Base-by-base conservation (phyloP, 2,329 filamentous ascomycete genomes). In the Nothophaeocryptopus gaeumannii region DNA sequence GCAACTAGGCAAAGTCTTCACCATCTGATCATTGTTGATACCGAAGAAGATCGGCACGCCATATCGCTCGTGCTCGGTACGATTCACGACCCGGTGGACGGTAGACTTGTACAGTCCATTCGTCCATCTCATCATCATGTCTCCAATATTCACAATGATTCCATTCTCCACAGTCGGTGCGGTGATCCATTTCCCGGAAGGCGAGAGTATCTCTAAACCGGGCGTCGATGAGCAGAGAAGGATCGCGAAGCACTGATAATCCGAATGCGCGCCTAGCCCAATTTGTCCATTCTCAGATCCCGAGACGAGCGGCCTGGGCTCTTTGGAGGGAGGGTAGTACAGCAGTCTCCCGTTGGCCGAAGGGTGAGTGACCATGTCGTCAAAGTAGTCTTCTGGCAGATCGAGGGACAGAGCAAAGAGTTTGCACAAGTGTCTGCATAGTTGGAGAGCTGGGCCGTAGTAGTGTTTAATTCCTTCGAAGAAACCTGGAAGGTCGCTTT, bases 141-240 rank as follows among this genome's bases (percentile, higher is more conserved):
- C 75, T 1, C 74, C 75, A 31, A 78, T 72, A 51, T 78, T 78
- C 12, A 77, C 73, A 7, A 77, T 72, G 47, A 74, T 74, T 0
- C 69, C 67, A 11, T 71, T 73, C 1, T 66, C 62, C 0, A 74
- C 62, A 0, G 74, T 73, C 39, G 74, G 69, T 0, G 73, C 74
- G 38, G 67, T 61, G 0, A 77, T 62, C 74, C 74, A 78, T 0
- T 37, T 53, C 4, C 65, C 64, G 34, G 69, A 64, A 55, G 71
- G 70, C 5, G 47, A 53, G 41, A 61, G 48, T n/a, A 62, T 62
- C 50, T 60, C 55, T 13, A 60, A 45, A 5, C 55, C 58, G 5
- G 55, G 44, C 5, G 50, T 51, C 1, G 48, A 47, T 5, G 58
- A 60, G 34, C 52, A 55, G 14, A 60, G 45, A 11, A 62, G 41